Conservation (phyloP, 31 red algal genomes). For the Asparagopsis taxiformis region DNA sequence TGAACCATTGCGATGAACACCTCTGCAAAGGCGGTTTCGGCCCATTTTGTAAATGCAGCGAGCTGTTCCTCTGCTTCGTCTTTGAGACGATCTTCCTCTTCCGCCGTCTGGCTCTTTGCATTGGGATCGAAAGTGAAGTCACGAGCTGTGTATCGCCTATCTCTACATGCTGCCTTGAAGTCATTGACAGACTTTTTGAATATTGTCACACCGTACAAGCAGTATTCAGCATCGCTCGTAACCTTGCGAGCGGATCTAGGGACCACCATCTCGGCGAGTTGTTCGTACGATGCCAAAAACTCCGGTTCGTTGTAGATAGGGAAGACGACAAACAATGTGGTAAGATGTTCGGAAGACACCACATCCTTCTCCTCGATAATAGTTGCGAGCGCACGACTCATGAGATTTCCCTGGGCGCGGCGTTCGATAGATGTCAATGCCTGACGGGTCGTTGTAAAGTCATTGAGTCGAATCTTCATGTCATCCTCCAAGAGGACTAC, state of each 20-base stretch:
- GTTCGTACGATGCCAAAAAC: slow-evolving; percentile 58
- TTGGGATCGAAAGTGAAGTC: slow-evolving; percentile 69
- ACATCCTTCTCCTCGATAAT: slow-evolving; percentile 69
- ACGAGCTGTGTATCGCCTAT: slow-evolving; percentile 80
- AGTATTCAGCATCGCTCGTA: slow-evolving; percentile 57
- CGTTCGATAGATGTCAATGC: slow-evolving; percentile 64
- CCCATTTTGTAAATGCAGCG: slow-evolving; percentile 71
- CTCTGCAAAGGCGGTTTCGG: slow-evolving; percentile 80
- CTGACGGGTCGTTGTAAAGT: slow-evolving; percentile 72
- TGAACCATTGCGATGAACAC: slow-evolving; percentile 81
- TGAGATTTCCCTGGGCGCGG: slow-evolving; percentile 72
- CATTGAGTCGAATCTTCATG: slow-evolving; percentile 75
- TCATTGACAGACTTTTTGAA: slow-evolving; percentile 78
- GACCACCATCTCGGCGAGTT: slow-evolving; percentile 66
- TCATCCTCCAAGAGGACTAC: slow-evolving; percentile 75
- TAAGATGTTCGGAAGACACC: slow-evolving; percentile 79
- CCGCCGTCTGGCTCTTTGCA: slow-evolving; percentile 38
- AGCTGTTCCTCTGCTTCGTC: slow-evolving; percentile 44
- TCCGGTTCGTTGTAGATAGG: slow-evolving; percentile 52
- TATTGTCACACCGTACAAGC: slow-evolving; percentile 71
- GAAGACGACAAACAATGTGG: slow-evolving; percentile 84
- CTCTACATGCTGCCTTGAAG: slow-evolving; percentile 73
- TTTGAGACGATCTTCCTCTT: slow-evolving; percentile 57
- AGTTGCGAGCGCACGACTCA: slow-evolving; percentile 68
- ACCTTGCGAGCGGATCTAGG: slow-evolving; percentile 69